A percentile compares a stretch with the other conserved stretches of the same genome.
These are phyloP conservation scores for Leishmania lainsoni DNA, from an alignment of 208 protist species.

Conservation along the genomic window DNA sequence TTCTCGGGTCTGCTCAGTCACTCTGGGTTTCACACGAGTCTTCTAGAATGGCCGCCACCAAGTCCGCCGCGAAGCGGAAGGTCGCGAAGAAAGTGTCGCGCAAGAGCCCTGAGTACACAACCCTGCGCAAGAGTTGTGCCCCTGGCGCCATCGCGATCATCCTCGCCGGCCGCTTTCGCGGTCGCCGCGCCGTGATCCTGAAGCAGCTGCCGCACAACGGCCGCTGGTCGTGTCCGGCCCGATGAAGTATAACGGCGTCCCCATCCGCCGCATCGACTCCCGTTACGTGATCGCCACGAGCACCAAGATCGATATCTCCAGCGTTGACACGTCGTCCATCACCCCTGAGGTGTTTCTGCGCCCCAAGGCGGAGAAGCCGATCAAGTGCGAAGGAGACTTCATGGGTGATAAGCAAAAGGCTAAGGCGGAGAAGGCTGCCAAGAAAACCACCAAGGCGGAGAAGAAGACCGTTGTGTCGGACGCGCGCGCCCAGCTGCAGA, in stretches of 20 bases:
- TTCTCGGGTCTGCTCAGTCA: neutral
- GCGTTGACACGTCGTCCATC: constrained; percentile 80
- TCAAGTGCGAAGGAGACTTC: constrained; percentile 84
- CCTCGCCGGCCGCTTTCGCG: constrained; percentile 96
- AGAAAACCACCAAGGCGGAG: constrained; percentile 73
- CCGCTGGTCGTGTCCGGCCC: constrained; percentile 96
- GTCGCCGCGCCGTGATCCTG: constrained; percentile 97
- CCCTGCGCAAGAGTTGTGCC: constrained; percentile 52
- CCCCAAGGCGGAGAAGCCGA: constrained; percentile 73
- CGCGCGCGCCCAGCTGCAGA: constrained; percentile 73
- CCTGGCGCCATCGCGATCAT: constrained; percentile 71
- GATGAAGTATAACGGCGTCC: constrained; percentile 98
- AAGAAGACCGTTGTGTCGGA: constrained; percentile 71
- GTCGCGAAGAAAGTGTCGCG: constrained; percentile 55
- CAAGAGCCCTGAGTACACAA: constrained; percentile 55
- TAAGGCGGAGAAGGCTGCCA: constrained; percentile 65
- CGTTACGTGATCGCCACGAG: constrained; percentile 98
- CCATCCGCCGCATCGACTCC: constrained; percentile 97
- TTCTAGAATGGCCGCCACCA: constrained; percentile 14
- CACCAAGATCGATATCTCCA: constrained; percentile 95
- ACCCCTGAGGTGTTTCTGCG: constrained; percentile 70
- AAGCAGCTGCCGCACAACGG: constrained; percentile 96
- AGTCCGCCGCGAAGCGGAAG: constrained; percentile 79
- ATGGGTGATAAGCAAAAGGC: constrained; percentile 86
- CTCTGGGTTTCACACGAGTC: constrained; percentile 28